Conservation (phyloP, 2,329 filamentous ascomycete species). For the Aureobasidium sp. region DNA sequence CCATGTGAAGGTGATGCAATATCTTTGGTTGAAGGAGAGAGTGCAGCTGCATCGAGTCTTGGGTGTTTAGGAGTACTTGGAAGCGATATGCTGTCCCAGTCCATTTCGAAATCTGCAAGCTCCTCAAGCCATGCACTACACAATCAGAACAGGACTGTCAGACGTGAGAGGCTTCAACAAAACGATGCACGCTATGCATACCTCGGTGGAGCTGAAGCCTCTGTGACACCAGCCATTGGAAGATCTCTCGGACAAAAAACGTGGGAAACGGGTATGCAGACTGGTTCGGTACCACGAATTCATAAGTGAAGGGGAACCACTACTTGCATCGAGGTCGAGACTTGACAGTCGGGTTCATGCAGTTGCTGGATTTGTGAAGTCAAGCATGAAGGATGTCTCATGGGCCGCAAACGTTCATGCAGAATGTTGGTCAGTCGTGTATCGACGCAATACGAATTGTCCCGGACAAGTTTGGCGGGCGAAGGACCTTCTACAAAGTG, state of each 20-base stretch:
- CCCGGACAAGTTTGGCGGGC: background rate
- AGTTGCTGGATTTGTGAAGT: background rate
- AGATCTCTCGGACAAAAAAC: background rate
- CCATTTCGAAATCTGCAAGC: conserved; percentile 3
- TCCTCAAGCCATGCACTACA: conserved; percentile 7
- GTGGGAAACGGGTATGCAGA: background rate
- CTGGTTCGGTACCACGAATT: background rate
- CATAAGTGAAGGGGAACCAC: background rate
- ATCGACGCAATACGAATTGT: background rate
- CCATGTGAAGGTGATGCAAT: background rate
- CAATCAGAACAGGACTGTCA: background rate
- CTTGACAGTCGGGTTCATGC: background rate
- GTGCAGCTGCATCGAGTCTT: background rate
- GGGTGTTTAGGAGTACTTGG: background rate
- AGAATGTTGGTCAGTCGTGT: background rate
- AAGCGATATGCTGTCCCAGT: conserved; percentile 3
- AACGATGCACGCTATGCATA: background rate
- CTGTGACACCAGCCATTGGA: background rate
- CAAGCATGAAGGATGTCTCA: background rate
- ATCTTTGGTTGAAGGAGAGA: background rate
- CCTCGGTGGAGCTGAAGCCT: background rate
- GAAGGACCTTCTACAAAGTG: background rate
- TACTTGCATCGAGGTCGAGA: background rate
- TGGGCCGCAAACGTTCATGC: background rate
- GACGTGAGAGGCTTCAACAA: background rate